Evolutionary conservation across 2,329 filamentous ascomycete genomes (phyloP).

Genomic region (Fonsecaea erecta): DNA sequence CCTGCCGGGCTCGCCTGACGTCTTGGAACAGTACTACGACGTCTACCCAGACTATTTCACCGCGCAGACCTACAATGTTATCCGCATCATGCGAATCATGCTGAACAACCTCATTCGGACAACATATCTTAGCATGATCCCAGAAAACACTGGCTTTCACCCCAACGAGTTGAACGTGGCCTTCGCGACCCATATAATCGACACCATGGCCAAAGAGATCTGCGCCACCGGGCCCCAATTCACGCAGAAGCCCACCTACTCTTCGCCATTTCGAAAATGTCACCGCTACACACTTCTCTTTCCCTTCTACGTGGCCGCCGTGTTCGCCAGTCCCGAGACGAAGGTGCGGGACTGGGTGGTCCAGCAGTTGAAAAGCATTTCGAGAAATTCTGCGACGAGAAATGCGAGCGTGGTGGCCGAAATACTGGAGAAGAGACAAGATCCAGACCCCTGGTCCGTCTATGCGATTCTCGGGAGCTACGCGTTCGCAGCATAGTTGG

Average conservation of each 20-base stretch:
- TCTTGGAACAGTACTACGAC: conserved; percentile 39
- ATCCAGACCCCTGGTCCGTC: conserved; percentile 32
- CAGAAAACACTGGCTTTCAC: neutral
- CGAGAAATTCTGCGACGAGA: conserved; percentile 23
- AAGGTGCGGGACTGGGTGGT: conserved; percentile 33
- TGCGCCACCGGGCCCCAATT: conserved; percentile 43
- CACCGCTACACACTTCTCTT: conserved; percentile 37
- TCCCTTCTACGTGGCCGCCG: conserved; percentile 36
- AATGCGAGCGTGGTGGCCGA: conserved; percentile 33
- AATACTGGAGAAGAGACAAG: conserved; percentile 26
- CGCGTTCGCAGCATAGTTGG: conserved; percentile 34
- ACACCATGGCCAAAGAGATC: conserved; percentile 40
- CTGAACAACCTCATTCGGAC: conserved; percentile 39
- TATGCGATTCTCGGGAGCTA: conserved; percentile 39
- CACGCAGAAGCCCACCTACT: conserved; percentile 16
- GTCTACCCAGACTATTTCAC: conserved; percentile 40
- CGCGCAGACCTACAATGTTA: conserved; percentile 43
- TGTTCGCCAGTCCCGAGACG: conserved; percentile 25
- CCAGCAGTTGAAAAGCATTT: conserved; percentile 29
- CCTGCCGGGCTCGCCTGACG: conserved; percentile 14
- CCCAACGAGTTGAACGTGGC: neutral
- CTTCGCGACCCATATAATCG: conserved; percentile 35
- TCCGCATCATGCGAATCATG: conserved; percentile 41
- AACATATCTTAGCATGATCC: conserved; percentile 9
- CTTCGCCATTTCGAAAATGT: conserved; percentile 19